phyloP scores from a whole-genome alignment of 177 flowering plant species.

The Telopea speciosissima region DNA sequence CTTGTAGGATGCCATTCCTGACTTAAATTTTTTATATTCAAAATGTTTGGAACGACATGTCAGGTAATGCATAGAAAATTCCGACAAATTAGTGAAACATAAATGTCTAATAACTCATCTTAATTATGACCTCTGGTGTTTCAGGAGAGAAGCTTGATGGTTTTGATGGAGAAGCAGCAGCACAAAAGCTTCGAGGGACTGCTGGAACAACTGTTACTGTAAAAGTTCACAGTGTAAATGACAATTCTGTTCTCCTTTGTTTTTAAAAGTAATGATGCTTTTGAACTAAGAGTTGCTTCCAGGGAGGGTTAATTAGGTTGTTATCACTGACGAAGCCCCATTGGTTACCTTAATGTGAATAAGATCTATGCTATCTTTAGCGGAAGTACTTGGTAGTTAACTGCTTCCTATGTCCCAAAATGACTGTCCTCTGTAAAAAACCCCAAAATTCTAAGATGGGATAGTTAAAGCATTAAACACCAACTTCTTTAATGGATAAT shows the following conservation, averaged over 20 bases:
- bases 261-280: background rate
- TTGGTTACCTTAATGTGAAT: no score
- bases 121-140: conserved; percentile 9
- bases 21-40: background rate
- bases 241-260: background rate
- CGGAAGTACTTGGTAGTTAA: no score
- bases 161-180: conserved; percentile 77
- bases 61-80: no score
- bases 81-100: no score
- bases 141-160: conserved; percentile 85
- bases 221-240: conserved; percentile 61
- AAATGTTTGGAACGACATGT: background rate
- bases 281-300: background rate
- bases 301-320: background rate
- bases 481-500: no score
- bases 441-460: no score
- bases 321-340: background rate
- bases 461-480: no score
- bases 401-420: no score
- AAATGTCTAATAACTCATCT: background rate
- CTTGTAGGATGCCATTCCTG: background rate
- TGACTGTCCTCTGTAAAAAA: no score
- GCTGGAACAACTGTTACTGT: conserved; percentile 82
- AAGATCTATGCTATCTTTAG: no score
- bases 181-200: conserved; percentile 86